These are phyloP conservation scores for Luffa acutangula DNA, from an alignment of 306 rosid species.

Conservation along the genomic window DNA sequence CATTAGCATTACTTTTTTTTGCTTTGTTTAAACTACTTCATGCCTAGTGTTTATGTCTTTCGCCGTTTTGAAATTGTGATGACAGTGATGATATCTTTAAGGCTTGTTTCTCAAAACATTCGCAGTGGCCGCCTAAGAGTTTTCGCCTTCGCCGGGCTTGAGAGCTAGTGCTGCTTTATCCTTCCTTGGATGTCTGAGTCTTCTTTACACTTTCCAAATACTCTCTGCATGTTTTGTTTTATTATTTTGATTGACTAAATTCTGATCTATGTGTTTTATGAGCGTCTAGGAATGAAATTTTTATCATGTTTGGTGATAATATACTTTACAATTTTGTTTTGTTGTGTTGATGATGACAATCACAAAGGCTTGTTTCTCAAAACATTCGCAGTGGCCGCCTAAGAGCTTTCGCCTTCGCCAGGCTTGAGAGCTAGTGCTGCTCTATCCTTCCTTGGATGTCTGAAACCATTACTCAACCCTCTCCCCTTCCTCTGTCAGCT, in stretches of 20 bases:
- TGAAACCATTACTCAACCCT: background rate
- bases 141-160: conserved; percentile 13
- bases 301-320: too few species aligned
- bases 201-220: background rate
- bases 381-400: conserved; percentile 21
- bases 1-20: too few species aligned
- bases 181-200: conserved; percentile 9
- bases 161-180: conserved; percentile 10
- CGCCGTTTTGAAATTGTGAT: background rate
- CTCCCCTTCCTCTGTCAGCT: too few species aligned
- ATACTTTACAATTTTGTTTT: too few species aligned
- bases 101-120: conserved; percentile 3
- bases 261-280: too few species aligned
- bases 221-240: too few species aligned
- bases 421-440: conserved; percentile 12
- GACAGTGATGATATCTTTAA: conserved; percentile 12
- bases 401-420: conserved; percentile 11
- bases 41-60: background rate
- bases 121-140: conserved; percentile 25
- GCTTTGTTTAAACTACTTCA: background rate
- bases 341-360: conserved; percentile 12
- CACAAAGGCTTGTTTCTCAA: conserved; percentile 21
- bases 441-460: background rate
- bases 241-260: too few species aligned
- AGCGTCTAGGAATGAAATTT: too few species aligned